Evolutionary conservation across 2,329 filamentous ascomycete genomes (phyloP).

Genomic region (Microdochium bolleyi): DNA sequence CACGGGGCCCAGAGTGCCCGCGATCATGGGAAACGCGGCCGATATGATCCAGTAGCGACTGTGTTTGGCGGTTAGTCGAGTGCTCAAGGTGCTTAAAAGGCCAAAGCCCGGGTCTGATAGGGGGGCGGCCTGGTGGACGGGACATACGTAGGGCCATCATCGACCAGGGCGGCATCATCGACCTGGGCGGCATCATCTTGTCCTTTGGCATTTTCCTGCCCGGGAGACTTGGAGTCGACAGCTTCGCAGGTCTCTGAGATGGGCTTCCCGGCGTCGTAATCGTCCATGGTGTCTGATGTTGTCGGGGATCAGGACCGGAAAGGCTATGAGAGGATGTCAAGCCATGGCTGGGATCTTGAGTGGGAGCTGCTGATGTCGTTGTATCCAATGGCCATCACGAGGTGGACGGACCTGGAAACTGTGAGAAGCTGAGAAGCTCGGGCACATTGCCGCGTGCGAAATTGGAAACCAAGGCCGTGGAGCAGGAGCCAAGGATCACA

Average conservation of each 20-base stretch:
- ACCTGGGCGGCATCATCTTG: not conserved
- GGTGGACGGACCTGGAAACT: no score
- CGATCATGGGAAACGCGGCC: constrained; percentile 66
- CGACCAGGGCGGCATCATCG: not conserved
- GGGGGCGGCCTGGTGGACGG: not conserved
- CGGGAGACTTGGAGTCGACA: not conserved
- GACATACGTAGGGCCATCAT: not conserved
- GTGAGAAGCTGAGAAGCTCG: no score
- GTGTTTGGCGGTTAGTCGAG: not conserved
- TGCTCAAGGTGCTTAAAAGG: no score
- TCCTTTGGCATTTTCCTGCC: not conserved
- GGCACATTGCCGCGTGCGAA: no score
- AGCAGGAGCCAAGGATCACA: no score
- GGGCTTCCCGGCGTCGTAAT: constrained; percentile 27
- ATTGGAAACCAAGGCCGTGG: no score
- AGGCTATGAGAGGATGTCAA: no score
- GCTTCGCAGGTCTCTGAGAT: constrained; percentile 24
- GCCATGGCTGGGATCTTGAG: no score
- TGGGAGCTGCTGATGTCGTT: no score
- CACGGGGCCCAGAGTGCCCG: constrained; percentile 76
- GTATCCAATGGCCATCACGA: no score
- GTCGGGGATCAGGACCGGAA: constrained; percentile 5
- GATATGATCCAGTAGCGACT: constrained; percentile 59
- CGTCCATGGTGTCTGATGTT: constrained; percentile 28
- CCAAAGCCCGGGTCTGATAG: no score